Evolutionary conservation across 352 stramenopile genomes (phyloP), one percentile per base, ranked within the genome.

Genomic region (Globisporangium apiculatum): DNA sequence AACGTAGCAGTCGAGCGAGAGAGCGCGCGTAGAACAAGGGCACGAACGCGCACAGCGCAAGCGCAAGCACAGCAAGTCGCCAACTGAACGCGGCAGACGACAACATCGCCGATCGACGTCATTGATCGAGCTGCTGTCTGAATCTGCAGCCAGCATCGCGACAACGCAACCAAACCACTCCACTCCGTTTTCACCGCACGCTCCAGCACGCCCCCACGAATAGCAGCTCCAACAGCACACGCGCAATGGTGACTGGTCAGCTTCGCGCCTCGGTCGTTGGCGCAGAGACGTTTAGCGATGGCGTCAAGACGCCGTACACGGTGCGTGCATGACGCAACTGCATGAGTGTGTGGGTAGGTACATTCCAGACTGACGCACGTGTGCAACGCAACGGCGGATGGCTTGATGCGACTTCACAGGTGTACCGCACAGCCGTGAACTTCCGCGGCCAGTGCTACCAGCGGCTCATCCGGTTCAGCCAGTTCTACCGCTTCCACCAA

Each of bases 351-450:
- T 31, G 1, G 24, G 24, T 31, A 31, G 24, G 24, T 31, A 31
- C 15, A 46, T 48, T 47, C 55, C 12, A 8, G n/a, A 54, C 12
- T 8, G 1, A 24, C 5, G 11, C 24, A 40, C 18, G 7, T 52
- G 3, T 41, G 12, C 47, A 31, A 31, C 24, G 46, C 53, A 35
- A 40, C 18, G 38, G 11, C 17, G 5, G 3, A 11, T 31, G 7
- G 31, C 40, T 55, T 47, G 8, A n/a, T 47, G n/a, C 18, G 10
- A n/a, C 10, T 43, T 4, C 52, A 24, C 53, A 80, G 73, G 69
- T 88, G 12, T 92, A 89, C 60, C 78, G 78, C 51, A 90, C 83
- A 47, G 76, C 75, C 7, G 72, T 86, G 43, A 90, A 81, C 64
- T 87, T 76, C 40, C 60, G 67, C 40, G 79, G 80, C 7, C 51